Evolutionary conservation across 352 stramenopile species (phyloP).

Genomic region (Phytophthora brassicae): DNA sequence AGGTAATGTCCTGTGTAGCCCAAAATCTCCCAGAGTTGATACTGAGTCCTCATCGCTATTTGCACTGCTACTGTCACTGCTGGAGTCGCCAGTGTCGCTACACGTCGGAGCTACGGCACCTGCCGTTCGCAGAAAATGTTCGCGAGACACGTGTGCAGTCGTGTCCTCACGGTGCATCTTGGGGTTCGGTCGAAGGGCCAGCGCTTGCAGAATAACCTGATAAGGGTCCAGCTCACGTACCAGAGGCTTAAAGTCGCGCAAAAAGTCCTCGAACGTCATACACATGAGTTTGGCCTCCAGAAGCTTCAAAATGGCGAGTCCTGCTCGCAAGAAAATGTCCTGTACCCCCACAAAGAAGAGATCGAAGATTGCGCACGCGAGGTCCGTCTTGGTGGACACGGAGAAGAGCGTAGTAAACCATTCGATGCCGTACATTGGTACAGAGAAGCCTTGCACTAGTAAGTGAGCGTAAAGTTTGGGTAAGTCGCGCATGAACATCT

Average conservation of each 20-base stretch:
- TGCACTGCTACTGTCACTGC: constrained; percentile 30
- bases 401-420: constrained; percentile 91
- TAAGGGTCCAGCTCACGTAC: constrained; percentile 79
- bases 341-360: constrained; percentile 81
- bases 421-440: constrained; percentile 87
- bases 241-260: constrained; percentile 80
- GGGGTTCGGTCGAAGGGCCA: constrained; percentile 55
- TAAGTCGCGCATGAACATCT: constrained; percentile 68
- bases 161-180: constrained; percentile 55
- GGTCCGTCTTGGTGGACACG: constrained; percentile 77
- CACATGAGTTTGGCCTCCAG: constrained; percentile 81
- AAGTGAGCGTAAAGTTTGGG: constrained; percentile 70
- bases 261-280: constrained; percentile 83
- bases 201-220: constrained; percentile 63
- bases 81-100: constrained; percentile 22
- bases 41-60: constrained; percentile 30
- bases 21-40: constrained; percentile 45
- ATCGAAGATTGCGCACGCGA: constrained; percentile 83
- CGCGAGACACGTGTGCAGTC: constrained; percentile 49
- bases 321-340: constrained; percentile 82
- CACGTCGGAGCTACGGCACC: constrained; percentile 22
- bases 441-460: constrained; percentile 61
- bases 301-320: constrained; percentile 77
- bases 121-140: constrained; percentile 44
- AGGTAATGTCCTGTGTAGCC: constrained; percentile 63